Percentiles rank a stretch among this genome's conserved stretches.
Evolutionary conservation across 1,139 yeast species (phyloP).

Genomic region (Nakaseomyces uthaithaninus): DNA sequence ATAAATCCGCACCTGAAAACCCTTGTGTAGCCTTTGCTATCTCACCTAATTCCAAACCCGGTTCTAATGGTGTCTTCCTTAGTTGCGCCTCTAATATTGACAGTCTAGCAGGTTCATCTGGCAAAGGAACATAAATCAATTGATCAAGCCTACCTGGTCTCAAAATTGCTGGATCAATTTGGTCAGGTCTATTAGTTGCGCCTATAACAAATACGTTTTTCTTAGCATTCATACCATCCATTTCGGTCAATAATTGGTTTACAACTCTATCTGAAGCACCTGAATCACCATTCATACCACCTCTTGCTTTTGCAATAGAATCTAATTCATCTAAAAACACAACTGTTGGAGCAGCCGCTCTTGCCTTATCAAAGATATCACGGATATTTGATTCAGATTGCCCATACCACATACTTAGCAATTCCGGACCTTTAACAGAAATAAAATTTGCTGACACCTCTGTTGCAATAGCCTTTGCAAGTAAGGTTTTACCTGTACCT

Average conservation of each 20-base stretch:
- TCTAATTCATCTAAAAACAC: slow-evolving; percentile 96
- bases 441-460: slow-evolving; percentile 96
- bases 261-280: slow-evolving; percentile 98
- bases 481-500: slow-evolving; percentile 97
- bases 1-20: slow-evolving; percentile 97
- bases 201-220: slow-evolving; percentile 98
- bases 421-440: slow-evolving; percentile 95
- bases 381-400: slow-evolving; percentile 95
- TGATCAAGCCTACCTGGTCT: slow-evolving; percentile 99
- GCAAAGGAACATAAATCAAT: slow-evolving; percentile 95
- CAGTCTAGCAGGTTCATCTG: slow-evolving; percentile 88
- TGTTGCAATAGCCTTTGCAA: slow-evolving; percentile 97
- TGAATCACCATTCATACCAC: slow-evolving; percentile 86
- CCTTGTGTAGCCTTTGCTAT: slow-evolving; percentile 92
- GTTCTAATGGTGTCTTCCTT: slow-evolving; percentile 97
- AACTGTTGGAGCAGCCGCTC: slow-evolving; percentile 98
- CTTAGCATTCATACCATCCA: slow-evolving; percentile 99
- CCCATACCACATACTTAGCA: slow-evolving; percentile 99
- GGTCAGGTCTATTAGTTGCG: slow-evolving; percentile 98
- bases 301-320: slow-evolving; percentile 96
- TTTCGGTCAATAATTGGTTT: slow-evolving; percentile 93
- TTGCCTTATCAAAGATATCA: slow-evolving; percentile 94
- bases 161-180: slow-evolving; percentile 94
- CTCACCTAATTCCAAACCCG: slow-evolving; percentile 80
- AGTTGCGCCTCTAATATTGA: slow-evolving; percentile 95